Percentiles rank a stretch among this genome's conserved stretches.
Conservation (phyloP, 2,329 filamentous ascomycete species). For the Nigrograna mackinnonii region DNA sequence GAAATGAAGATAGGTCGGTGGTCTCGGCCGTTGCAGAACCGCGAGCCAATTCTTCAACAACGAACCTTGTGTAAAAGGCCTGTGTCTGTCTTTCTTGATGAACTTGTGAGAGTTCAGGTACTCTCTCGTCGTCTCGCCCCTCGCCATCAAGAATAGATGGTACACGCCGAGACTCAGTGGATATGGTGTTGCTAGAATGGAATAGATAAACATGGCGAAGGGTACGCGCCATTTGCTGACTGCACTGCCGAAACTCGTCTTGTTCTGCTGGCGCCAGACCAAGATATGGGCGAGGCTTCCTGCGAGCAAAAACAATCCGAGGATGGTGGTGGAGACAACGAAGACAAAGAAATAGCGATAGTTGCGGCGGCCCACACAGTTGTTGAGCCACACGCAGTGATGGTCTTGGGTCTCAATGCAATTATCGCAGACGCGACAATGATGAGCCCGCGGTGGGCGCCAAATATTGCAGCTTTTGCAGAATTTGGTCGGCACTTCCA, state of each 20-base stretch:
- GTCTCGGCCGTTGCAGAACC: slow-evolving; percentile 80
- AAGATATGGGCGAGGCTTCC: slow-evolving; percentile 81
- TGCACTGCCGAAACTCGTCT: slow-evolving; percentile 68
- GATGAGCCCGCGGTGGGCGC: slow-evolving; percentile 92
- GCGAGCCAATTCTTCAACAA: slow-evolving; percentile 77
- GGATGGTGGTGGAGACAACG: slow-evolving; percentile 75
- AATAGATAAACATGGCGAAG: slow-evolving; percentile 88
- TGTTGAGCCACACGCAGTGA: slow-evolving; percentile 99
- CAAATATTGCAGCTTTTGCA: slow-evolving; percentile 98
- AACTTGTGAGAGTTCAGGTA: slow-evolving; percentile 98
- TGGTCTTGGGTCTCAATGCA: slow-evolving; percentile 97
- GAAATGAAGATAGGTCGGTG: slow-evolving; percentile 88
- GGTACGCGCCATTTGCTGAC: slow-evolving; percentile 75
- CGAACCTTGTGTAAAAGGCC: slow-evolving; percentile 82
- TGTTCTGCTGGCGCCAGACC: slow-evolving; percentile 67
- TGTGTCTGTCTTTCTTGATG: slow-evolving; percentile 84
- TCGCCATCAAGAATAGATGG: slow-evolving; percentile 86
- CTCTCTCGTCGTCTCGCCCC: slow-evolving; percentile 93
- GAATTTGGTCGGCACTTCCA: slow-evolving; percentile 98
- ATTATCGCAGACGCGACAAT: slow-evolving; percentile 95
- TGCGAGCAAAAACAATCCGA: slow-evolving; percentile 75
- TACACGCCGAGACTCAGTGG: slow-evolving; percentile 83
- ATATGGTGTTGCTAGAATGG: slow-evolving; percentile 74
- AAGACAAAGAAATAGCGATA: slow-evolving; percentile 98
- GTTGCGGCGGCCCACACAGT: slow-evolving; percentile 94